Base-by-base conservation (phyloP, 2,329 filamentous ascomycete species). In the Penicillium sp. region DNA sequence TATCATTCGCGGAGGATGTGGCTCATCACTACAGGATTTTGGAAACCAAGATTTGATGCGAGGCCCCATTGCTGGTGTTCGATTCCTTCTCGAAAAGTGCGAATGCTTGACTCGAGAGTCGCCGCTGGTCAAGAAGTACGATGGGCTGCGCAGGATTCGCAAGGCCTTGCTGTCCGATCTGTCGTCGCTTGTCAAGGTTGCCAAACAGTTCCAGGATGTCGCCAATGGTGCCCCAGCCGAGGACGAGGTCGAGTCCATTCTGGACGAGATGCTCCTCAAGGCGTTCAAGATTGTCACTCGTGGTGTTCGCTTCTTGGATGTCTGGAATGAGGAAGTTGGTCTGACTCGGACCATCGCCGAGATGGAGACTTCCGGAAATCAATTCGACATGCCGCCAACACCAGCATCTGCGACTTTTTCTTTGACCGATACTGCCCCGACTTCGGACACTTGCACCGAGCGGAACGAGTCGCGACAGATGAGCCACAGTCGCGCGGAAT, bases 201-300 rank as follows among this genome's bases (percentile, higher is more conserved):
- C 92, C 19, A 97, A 97, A 78, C 85, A 86, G 52, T 81, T 99
- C 65, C 92, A 94, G 75, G 92, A 93, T 70, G 83, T 86, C 64
- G 87, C 91, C 60, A 83, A 80, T 61, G 81, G 82, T 66, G 77
- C 45, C 10, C 70, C 75, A 0, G 65, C 72, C 14, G 74, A 79
- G 30, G 75, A 80, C 30, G 75, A 76, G 35, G 70, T 80, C n/a
- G 75, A 78, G 49, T 73, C 71, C 19, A 86, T 94, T 59, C 86
- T 97, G 59, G 94, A 98, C 71, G 91, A 97, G 74, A 92, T 98
- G 86, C 90, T 98, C 26, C 80, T 96, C 56, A 95, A 93, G 75
- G 93, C 93, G 0, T 98, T 97, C 81, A 93, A 91, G 73, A 93
- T 98, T 55, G 91, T 97, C n/a, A 94, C 89, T 52, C 89, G 94